Percentiles rank a stretch among this genome's conserved stretches.
These are phyloP conservation scores for Umbelopsis sp. DNA, from an alignment of 192 early-diverging fungal species.

Conservation along the genomic window DNA sequence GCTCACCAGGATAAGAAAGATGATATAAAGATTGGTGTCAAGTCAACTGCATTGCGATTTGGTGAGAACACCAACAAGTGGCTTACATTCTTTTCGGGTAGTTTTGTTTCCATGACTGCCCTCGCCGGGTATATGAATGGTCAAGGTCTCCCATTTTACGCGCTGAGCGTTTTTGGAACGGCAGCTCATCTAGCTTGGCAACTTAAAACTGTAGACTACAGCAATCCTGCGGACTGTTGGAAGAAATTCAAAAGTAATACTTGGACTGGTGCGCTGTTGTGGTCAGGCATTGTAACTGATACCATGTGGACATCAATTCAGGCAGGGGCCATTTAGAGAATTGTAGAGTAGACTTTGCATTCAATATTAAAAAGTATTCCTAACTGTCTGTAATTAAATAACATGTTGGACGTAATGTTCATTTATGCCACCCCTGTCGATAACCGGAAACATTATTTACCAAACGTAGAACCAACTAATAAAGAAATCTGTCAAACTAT, in stretches of 20 bases:
- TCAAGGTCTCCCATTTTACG: conserved; percentile 73
- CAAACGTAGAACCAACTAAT: too few species aligned
- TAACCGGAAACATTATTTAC: too few species aligned
- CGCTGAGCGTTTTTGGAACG: conserved; percentile 70
- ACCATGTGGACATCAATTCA: conserved; percentile 6
- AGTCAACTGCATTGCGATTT: conserved; percentile 90
- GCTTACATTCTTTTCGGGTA: conserved; percentile 71
- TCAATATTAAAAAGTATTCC: too few species aligned
- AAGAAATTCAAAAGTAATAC: conserved; percentile 78
- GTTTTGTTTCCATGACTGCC: conserved; percentile 66
- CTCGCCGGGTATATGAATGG: conserved; percentile 81
- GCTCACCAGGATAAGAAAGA: conserved; percentile 96
- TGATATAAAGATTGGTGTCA: conserved; percentile 83
- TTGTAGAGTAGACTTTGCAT: not conserved
- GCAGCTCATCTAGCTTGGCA: conserved; percentile 85
- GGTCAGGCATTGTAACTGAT: conserved; percentile 74
- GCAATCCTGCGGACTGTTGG: conserved; percentile 68
- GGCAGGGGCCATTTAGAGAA: not conserved
- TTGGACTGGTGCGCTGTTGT: conserved; percentile 78
- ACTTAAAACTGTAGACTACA: conserved; percentile 67
- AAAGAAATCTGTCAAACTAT: too few species aligned
- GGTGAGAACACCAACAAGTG: conserved; percentile 68
- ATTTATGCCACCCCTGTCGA: too few species aligned
- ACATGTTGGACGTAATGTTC: too few species aligned
- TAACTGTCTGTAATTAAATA: too few species aligned